These are phyloP conservation scores for Berberis thunbergii DNA, from an alignment of 164 flowering plant genomes.

Conservation along the genomic window DNA sequence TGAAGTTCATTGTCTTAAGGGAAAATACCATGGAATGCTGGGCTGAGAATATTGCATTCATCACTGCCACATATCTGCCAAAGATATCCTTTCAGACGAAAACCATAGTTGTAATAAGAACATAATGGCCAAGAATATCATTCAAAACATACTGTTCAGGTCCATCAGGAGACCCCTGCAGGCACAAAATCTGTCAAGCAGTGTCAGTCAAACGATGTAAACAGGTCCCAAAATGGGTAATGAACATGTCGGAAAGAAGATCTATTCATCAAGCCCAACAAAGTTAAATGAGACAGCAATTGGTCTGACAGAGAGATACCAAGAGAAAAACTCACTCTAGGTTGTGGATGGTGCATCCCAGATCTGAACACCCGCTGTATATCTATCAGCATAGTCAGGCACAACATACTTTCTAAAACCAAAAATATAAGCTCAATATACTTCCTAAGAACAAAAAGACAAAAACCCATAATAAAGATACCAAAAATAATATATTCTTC, in stretches of 20 bases:
- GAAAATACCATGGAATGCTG: slow-evolving; percentile 81
- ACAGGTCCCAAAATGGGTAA: not conserved
- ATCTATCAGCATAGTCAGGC: slow-evolving; percentile 38
- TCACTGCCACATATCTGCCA: slow-evolving; percentile 89
- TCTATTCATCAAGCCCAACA: not conserved
- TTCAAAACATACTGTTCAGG: slow-evolving; percentile 78
- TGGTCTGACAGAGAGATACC: not conserved
- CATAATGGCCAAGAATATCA: slow-evolving; percentile 2
- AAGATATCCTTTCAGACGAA: slow-evolving; percentile 12
- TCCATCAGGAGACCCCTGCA: slow-evolving; percentile 98
- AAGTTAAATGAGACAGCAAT: not conserved
- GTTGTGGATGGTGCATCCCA: slow-evolving; percentile 81
- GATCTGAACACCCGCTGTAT: slow-evolving; percentile 77
- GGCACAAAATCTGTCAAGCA: slow-evolving; percentile 67
- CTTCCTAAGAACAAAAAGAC: no score
- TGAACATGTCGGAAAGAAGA: not conserved
- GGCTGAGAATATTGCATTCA: slow-evolving; percentile 98
- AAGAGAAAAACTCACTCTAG: slow-evolving; percentile 47
- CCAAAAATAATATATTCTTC: no score
- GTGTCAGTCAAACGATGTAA: slow-evolving; percentile 6
- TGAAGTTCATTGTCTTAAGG: no score
- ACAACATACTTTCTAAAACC: slow-evolving; percentile 23
- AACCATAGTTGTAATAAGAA: slow-evolving; percentile 3
- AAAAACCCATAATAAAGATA: no score
- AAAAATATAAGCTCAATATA: not conserved